Conservation (phyloP, 352 stramenopile species). For the Phytophthora fragariae region DNA sequence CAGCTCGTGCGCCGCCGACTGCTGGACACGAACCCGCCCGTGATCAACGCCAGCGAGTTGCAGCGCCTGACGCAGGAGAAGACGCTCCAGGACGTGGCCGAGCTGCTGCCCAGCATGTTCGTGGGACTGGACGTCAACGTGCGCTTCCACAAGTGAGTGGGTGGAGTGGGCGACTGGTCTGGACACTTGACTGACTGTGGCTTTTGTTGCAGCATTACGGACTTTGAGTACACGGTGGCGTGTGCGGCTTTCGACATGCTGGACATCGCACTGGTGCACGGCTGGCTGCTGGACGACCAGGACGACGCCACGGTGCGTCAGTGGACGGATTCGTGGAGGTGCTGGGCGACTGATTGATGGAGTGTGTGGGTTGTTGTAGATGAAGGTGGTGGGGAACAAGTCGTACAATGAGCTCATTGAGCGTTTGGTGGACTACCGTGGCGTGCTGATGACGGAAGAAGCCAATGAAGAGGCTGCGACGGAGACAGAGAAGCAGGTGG, state of each 20-base stretch:
- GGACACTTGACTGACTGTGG: neutral
- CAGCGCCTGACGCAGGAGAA: conserved; percentile 80
- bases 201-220: conserved; percentile 63
- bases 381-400: conserved; percentile 87
- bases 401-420: conserved; percentile 99
- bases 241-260: conserved; percentile 97
- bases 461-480: conserved; percentile 22
- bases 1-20: conserved; percentile 91
- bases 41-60: conserved; percentile 61
- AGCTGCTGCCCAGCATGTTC: conserved; percentile 94
- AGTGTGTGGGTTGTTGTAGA: conserved; percentile 28
- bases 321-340: neutral
- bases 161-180: too few relatives aligned
- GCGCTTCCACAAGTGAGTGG: conserved; percentile 91
- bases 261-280: conserved; percentile 96
- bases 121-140: conserved; percentile 99
- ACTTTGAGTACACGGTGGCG: conserved; percentile 97
- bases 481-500: conserved; percentile 16
- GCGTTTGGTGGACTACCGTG: conserved; percentile 91
- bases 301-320: conserved; percentile 77
- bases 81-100: conserved; percentile 90
- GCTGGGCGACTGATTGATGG: conserved; percentile 8
- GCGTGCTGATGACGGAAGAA: conserved; percentile 71
- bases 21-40: conserved; percentile 82
- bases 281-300: conserved; percentile 96